Base-by-base conservation (phyloP, 768 basidiomycete genomes). In the Crepidotus variabilis region DNA sequence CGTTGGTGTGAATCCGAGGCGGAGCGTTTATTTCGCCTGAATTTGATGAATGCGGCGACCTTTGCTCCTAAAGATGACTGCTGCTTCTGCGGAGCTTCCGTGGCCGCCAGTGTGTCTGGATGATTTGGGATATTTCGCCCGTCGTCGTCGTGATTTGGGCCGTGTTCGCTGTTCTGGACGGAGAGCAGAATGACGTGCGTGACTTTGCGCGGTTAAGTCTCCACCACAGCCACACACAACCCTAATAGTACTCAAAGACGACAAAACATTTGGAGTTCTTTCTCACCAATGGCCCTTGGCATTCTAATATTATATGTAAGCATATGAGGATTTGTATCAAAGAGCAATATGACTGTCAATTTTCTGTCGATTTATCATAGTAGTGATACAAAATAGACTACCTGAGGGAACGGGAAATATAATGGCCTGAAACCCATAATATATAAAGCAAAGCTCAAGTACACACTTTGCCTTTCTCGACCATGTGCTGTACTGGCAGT, bases 41-140 rank as follows among this genome's bases (percentile, higher is more conserved):
- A 47, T 50, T 51, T 56, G 36, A 56, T 33, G 46, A 56, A 22
- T 6, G 55, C 55, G 46, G 55, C 50, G 46, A 56, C 50, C 50
- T 49, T 56, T 50, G 55, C 50, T 23, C 55, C 50, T 43, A 43
- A 43, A 43, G 39, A 43, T 11, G 32, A 56, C 45, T 47, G 55
- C 28, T 32, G 50, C 2, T 23, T 50, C 36, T 24, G 48, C 45
- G 33, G 55, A 46, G 39, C 39, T 43, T 43, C 39, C 50, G 48
- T 39, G 50, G 39, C 46, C 39, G 55, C 55, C 55, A 56, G 55
- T 32, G 34, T 56, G 55, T 50, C 35, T 32, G n/a, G 23, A 2
- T 23, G 23, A 4, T 43, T 20, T 43, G 39, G 5, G 39, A 55
- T 21, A 18, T 32, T 47, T 20, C 46, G 5, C 28, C 49, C 14